Conservation (phyloP, 257 asterid genomes). For the Nicotiana otophora region DNA sequence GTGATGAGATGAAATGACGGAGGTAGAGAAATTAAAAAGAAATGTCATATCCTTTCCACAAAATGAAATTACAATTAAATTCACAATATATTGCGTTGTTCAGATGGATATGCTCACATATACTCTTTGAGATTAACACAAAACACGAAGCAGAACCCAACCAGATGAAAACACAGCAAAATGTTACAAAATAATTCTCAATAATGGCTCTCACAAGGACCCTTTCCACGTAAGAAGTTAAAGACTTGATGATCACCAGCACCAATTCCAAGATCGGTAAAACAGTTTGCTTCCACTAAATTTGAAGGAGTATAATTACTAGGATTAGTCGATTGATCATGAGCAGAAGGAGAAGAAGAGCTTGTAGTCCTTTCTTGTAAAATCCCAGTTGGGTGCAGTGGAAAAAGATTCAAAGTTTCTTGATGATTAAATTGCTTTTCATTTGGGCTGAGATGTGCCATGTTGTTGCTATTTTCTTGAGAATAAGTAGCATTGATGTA, state of each 20-base stretch:
- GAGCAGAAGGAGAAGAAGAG: not conserved
- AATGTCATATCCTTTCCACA: not conserved
- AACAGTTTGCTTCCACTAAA: not conserved
- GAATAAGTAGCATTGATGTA: not conserved
- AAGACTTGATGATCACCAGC: slow-evolving; percentile 27
- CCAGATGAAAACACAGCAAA: not conserved
- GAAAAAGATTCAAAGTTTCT: slow-evolving; percentile 75
- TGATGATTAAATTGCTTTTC: slow-evolving; percentile 15
- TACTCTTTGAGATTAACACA: not conserved
- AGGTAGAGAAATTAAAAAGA: not conserved
- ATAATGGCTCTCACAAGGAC: slow-evolving; percentile 22
- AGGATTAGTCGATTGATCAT: not conserved
- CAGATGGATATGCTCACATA: not conserved
- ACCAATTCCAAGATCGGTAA: slow-evolving; percentile 7
- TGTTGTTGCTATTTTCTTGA: not conserved
- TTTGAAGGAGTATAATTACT: slow-evolving; percentile 12
- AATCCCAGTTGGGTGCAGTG: slow-evolving; percentile 64
- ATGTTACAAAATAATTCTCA: not conserved
- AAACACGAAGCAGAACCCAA: not conserved
- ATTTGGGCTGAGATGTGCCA: not conserved
- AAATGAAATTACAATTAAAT: not conserved
- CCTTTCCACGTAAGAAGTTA: slow-evolving; percentile 50
- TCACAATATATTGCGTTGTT: not conserved
- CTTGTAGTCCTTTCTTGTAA: slow-evolving; percentile 25
- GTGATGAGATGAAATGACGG: too few species aligned